These are phyloP conservation scores for Monilinia laxa DNA, from an alignment of 2,329 filamentous ascomycete species.

Conservation along the genomic window DNA sequence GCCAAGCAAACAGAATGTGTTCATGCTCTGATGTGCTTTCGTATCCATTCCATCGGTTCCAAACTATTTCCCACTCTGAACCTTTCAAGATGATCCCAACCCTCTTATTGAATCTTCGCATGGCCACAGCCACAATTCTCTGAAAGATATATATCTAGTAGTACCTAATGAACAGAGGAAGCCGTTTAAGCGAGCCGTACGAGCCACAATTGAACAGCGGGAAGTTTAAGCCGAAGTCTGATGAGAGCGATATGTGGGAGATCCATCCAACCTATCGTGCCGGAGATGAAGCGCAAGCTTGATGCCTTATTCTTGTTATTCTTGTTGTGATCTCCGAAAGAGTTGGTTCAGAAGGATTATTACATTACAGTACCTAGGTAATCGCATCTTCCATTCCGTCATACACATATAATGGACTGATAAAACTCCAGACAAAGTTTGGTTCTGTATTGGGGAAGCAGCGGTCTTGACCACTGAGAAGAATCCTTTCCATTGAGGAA, in stretches of 20 bases:
- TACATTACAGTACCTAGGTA: neutral
- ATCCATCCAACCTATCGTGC: neutral
- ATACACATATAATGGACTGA: neutral
- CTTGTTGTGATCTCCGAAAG: neutral
- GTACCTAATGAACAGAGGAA: neutral
- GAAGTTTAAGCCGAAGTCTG: neutral
- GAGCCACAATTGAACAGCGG: slow-evolving; percentile 5
- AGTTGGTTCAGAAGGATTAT: neutral
- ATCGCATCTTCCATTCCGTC: neutral
- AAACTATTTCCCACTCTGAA: neutral
- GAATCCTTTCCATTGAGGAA: neutral
- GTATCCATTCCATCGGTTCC: neutral
- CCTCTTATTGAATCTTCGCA: neutral
- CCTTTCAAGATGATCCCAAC: neutral
- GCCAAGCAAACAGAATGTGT: neutral
- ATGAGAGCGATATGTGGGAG: slow-evolving; percentile 1
- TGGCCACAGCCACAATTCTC: neutral
- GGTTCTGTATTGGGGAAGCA: neutral
- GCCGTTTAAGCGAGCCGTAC: neutral
- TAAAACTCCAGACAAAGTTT: neutral
- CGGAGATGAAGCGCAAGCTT: slow-evolving; percentile 14
- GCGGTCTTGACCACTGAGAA: neutral
- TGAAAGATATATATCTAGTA: neutral
- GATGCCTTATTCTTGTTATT: neutral
- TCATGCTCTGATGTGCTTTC: neutral